Evolutionary conservation across 1,139 yeast species (phyloP).

Genomic region (Candida freyschussii): DNA sequence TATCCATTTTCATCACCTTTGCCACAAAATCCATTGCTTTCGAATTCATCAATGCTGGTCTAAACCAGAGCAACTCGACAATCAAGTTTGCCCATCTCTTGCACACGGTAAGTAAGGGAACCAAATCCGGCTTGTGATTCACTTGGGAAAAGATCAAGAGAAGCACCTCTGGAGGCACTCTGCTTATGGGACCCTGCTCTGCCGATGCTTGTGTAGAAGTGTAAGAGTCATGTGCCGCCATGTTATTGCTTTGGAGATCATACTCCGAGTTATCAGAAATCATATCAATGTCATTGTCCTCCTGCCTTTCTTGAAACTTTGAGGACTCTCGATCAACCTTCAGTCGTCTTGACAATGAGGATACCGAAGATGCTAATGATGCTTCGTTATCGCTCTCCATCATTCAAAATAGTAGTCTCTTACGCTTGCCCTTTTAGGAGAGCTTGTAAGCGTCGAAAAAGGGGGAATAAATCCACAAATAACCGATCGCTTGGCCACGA

Average conservation of each 20-base stretch:
- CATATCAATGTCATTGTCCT: slow-evolving; percentile 7
- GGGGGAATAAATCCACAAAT: too few relatives aligned
- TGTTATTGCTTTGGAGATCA: slow-evolving; percentile 10
- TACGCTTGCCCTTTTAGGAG: too few relatives aligned
- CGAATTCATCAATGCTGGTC: slow-evolving; percentile 71
- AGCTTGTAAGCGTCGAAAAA: too few relatives aligned
- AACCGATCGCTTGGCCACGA: too few relatives aligned
- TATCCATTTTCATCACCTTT: slow-evolving; percentile 48
- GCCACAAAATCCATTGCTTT: slow-evolving; percentile 44
- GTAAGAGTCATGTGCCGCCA: slow-evolving; percentile 3
- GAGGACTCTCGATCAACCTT: slow-evolving; percentile 2
- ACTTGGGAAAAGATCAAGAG: slow-evolving; percentile 65
- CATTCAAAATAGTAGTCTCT: too few relatives aligned
- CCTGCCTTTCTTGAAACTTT: slow-evolving; percentile 1
- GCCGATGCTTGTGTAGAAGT: slow-evolving; percentile 3
- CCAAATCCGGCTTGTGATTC: slow-evolving; percentile 59
- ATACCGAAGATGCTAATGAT: slow-evolving; percentile 20
- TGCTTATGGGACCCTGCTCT: slow-evolving; percentile 41
- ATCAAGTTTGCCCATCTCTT: slow-evolving; percentile 76
- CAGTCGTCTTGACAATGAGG: slow-evolving; percentile 19
- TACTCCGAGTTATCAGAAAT: slow-evolving; percentile 14
- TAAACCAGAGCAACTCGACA: slow-evolving; percentile 81
- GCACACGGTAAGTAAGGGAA: slow-evolving; percentile 69
- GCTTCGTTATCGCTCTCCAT: slow-evolving; percentile 25
- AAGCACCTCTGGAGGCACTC: slow-evolving; percentile 78